phyloP scores from a whole-genome alignment of 2,329 filamentous ascomycete species.

The Hymenotorrendiella dingleyae region DNA sequence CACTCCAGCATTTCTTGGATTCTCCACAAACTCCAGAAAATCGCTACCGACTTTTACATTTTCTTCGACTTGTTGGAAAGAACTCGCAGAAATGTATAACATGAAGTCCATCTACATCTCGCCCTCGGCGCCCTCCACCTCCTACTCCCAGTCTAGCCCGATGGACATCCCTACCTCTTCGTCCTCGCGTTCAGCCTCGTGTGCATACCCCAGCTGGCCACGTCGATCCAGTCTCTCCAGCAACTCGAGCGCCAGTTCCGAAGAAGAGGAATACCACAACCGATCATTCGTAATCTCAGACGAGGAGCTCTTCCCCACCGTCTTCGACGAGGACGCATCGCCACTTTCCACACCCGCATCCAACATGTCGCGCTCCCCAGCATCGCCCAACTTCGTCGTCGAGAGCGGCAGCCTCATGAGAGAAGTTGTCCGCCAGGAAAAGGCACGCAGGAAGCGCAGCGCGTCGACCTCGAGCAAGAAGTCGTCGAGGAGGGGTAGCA shows the following conservation, averaged over 20 bases:
- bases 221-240: slow-evolving; percentile 43
- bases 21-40: no score
- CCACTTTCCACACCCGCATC: slow-evolving; percentile 31
- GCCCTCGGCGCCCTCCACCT: slow-evolving; percentile 21
- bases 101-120: slow-evolving; percentile 29
- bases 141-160: slow-evolving; percentile 20
- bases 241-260: slow-evolving; percentile 10
- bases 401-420: slow-evolving; percentile 26
- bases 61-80: no score
- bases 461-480: slow-evolving; percentile 27
- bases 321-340: slow-evolving; percentile 41
- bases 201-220: slow-evolving; percentile 56
- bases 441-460: slow-evolving; percentile 21
- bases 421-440: slow-evolving; percentile 25
- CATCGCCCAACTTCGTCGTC: slow-evolving; percentile 20
- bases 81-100: no score
- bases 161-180: slow-evolving; percentile 26
- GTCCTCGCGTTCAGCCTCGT: slow-evolving; percentile 29
- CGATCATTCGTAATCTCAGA: slow-evolving; percentile 43
- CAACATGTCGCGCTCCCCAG: slow-evolving; percentile 18
- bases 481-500: slow-evolving; percentile 24
- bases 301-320: slow-evolving; percentile 52
- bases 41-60: no score
- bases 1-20: no score
- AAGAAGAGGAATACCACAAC: slow-evolving; percentile 17